Base-by-base conservation (phyloP, 2,329 filamentous ascomycete species). In the Dothidotthia symphoricarpi region DNA sequence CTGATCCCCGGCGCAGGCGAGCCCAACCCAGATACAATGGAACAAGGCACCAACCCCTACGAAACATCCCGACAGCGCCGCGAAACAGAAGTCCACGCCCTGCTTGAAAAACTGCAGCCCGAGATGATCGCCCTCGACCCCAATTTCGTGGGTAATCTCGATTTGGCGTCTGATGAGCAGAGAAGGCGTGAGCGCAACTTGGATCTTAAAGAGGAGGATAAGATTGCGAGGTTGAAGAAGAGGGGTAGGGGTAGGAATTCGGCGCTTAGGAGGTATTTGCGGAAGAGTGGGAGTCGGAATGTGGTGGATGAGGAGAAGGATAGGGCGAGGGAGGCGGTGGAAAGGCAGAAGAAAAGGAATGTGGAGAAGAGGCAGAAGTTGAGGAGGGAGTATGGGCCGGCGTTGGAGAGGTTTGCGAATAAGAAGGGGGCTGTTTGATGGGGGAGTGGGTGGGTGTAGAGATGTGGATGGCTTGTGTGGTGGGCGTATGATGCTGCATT, bases 81-180 rank as follows among this genome's bases (percentile, higher is more conserved):
- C 68, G 93, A 98, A 69, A 78, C 79, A 34, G 93, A 98, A 69
- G 89, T 98, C 66, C 88, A 86, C 73, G 76, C 80, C 10, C 76
- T 98, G 49, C 80, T 98, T 55, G 95, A 94, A 75, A 98, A 98
- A 73, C 76, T 98, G 31, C 82, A 90, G 59, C 91, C 93, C 3
- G 91, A 95, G 62, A 98, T 97, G 88, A 98, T 98, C 47, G 87
- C 88, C 1, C 75, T 98, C 15, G 85, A 98, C 63, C 91, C 93
- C 53, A 86, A 93, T 67, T 94, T 89, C 62, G 81, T 98, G 55
- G 93, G 93, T 38, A 88, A 83, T 53, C 75, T 98, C 22, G 90
- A 98, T 63, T 74, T 89, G 40, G 80, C 86, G 34, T 88, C 85
- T 24, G 82, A 90, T 44, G 78, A 86, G 70, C 83, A 93, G 72